Evolutionary conservation across 345 rosid genomes (phyloP), one percentile per base, ranked within the genome.

Genomic region (Salix viminalis): DNA sequence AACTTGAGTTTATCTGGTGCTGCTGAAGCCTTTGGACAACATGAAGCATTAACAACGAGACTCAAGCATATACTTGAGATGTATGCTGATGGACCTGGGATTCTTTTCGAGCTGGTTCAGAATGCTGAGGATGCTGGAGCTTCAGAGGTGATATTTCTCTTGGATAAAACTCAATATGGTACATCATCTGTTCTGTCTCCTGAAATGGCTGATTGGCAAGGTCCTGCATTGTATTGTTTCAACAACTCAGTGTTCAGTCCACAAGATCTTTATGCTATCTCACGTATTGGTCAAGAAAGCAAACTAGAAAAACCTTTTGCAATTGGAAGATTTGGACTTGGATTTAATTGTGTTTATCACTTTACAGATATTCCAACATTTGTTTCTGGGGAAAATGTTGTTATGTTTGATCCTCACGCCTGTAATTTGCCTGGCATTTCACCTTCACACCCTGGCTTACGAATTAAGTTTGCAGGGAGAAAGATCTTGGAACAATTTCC

Each of bases 31-130:
- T 94, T 94, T 86, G 98, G 98, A 70, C 98, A 94, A 84, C 98
- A 94, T 85, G 98, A 94, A 82, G 94, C 97, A 70, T 88, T 94
- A 89, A 94, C 98, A 67, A 94, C 97, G 2, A 91, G 98, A 82
- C 97, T 94, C 48, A 92, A 87, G 81, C 98, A 94, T 85, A 94
- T 94, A 84, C 92, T 94, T 75, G 97, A 94, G 82, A 94, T 94
- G 98, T 94, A 94, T 86, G 97, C 98, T 58, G 98, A 94, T 88
- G 98, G 98, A 76, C 98, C 97, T 71, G 98, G 98, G 69, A 86
- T 87, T 84, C 96, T 94, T 48, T 94, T 92, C 81, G 98, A 94
- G 87, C 87, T 92, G 79, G 91, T 94, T 70, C 98, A 94, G 82
- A 94, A 94, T 83, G 97, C 98, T 16, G 98, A 94, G 81, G 98